phyloP scores from a whole-genome alignment of 169 alveolate species.

The Plasmodium billcollinsi region DNA sequence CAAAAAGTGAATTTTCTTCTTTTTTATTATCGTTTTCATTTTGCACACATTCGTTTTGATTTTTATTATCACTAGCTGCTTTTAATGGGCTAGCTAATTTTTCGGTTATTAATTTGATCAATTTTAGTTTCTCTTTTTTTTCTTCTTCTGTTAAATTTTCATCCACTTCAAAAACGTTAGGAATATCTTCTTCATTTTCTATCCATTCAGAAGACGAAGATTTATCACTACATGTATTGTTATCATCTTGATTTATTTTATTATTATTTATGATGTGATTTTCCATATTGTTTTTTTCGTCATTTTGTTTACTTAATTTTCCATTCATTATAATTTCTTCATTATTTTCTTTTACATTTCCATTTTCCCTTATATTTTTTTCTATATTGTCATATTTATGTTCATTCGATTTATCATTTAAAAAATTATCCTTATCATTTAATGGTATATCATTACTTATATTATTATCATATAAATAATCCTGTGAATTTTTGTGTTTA shows the following conservation, averaged over 20 bases:
- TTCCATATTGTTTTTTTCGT: background rate
- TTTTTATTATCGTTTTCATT: slow-evolving; percentile 3
- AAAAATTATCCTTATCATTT: background rate
- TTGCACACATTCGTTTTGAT: background rate
- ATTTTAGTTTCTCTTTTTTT: slow-evolving; percentile 53
- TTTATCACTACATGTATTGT: background rate
- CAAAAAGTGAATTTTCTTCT: slow-evolving; percentile 72
- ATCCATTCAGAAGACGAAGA: slow-evolving; percentile 8
- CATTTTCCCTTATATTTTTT: background rate
- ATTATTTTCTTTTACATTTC: background rate
- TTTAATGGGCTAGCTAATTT: slow-evolving; percentile 73
- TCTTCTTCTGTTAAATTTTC: slow-evolving; percentile 76
- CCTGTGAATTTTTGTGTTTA: no score
- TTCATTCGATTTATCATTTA: background rate
- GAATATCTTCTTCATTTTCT: slow-evolving; percentile 75
- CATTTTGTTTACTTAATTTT: background rate
- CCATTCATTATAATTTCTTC: background rate
- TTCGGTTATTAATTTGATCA: slow-evolving; percentile 69
- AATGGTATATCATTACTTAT: background rate
- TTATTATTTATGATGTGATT: background rate
- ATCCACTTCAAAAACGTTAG: slow-evolving; percentile 71
- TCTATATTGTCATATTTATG: background rate
- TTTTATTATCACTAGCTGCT: slow-evolving; percentile 16
- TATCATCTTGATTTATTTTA: background rate
- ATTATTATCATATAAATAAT: background rate